Evolutionary conservation across 306 rosid genomes (phyloP).

Genomic region (Prunus salicina): DNA sequence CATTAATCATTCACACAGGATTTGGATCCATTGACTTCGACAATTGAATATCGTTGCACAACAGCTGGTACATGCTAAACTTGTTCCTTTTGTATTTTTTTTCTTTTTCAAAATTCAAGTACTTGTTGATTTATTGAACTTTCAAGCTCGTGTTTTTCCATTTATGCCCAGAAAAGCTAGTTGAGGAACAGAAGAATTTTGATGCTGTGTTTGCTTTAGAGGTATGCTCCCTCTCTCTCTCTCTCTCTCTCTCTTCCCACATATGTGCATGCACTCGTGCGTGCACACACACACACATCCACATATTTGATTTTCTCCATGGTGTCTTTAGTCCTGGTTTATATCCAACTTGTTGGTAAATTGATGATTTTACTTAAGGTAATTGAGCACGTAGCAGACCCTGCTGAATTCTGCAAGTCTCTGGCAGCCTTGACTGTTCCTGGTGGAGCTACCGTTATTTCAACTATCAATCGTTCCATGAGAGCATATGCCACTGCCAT

Average conservation of each 20-base stretch:
- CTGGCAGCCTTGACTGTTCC: conserved; percentile 64
- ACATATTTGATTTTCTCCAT: background rate
- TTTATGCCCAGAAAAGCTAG: conserved; percentile 67
- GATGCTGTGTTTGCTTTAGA: conserved; percentile 88
- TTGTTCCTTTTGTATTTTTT: conserved; percentile 1
- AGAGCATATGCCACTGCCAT: conserved; percentile 85
- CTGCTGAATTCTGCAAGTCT: conserved; percentile 90
- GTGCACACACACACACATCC: background rate
- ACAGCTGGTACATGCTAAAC: conserved; percentile 74
- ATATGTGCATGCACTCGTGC: too few relatives aligned
- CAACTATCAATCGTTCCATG: conserved; percentile 86
- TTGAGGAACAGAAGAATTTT: conserved; percentile 70
- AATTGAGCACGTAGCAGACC: conserved; percentile 92
- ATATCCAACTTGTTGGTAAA: conserved; percentile 6
- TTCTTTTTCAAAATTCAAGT: background rate
- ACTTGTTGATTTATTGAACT: background rate
- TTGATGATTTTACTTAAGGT: conserved; percentile 43
- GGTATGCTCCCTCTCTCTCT: conserved; percentile 37
- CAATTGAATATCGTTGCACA: conserved; percentile 72
- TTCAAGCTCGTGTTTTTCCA: conserved; percentile 7
- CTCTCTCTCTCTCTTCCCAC: too few relatives aligned
- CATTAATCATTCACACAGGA: conserved; percentile 40
- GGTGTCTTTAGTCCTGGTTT: conserved; percentile 11
- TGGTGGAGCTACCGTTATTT: conserved; percentile 78
- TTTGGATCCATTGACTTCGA: conserved; percentile 76